These are phyloP conservation scores for Kondoa subrosea DNA, from an alignment of 768 basidiomycete genomes.

Conservation along the genomic window DNA sequence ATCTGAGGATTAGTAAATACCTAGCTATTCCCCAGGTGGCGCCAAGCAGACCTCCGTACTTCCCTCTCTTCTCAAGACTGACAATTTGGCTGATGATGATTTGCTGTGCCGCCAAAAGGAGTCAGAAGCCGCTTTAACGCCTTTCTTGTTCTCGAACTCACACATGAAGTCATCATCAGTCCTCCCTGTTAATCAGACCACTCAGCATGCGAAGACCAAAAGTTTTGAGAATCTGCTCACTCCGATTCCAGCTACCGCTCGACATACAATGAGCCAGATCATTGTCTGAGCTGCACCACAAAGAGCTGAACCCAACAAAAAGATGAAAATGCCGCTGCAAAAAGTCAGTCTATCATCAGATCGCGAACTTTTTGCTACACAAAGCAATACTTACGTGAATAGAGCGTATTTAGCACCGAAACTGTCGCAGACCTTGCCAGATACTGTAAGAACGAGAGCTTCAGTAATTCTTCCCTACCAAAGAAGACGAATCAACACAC, in stretches of 20 bases:
- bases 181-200: background rate
- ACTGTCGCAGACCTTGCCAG: conserved; percentile 13
- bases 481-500: too few relatives aligned
- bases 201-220: conserved; percentile 6
- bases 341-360: conserved; percentile 54
- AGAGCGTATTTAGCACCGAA: conserved; percentile 11
- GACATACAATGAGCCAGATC: conserved; percentile 56
- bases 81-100: conserved; percentile 31
- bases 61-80: conserved; percentile 29
- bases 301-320: conserved; percentile 45
- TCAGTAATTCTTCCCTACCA: too few relatives aligned
- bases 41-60: conserved; percentile 28
- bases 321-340: conserved; percentile 48
- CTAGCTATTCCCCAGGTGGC: conserved; percentile 30
- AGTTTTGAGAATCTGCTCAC: conserved; percentile 33
- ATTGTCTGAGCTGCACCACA: conserved; percentile 67
- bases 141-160: too few relatives aligned
- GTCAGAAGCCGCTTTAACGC: too few relatives aligned
- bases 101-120: conserved; percentile 35
- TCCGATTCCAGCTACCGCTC: conserved; percentile 69
- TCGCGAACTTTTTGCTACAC: background rate
- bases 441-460: conserved; percentile 7
- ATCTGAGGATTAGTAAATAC: conserved; percentile 23
- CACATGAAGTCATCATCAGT: background rate
- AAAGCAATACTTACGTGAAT: background rate